Percentiles rank a stretch among this genome's conserved stretches.
These are phyloP conservation scores for Dothideomycetes sp. DNA, from an alignment of 2,329 filamentous ascomycete genomes.

Conservation along the genomic window DNA sequence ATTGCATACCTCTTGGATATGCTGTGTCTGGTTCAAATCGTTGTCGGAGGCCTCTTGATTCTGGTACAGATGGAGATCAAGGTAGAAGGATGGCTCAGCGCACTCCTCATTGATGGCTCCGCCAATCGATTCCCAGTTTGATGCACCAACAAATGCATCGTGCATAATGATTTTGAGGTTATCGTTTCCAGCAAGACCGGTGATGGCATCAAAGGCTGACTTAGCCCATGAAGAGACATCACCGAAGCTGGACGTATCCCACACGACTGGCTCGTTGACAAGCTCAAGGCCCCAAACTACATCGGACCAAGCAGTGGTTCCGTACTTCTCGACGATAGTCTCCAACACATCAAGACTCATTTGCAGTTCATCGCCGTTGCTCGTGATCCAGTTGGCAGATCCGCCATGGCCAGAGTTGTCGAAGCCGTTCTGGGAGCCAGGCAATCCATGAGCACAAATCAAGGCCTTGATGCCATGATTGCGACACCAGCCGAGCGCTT, in stretches of 20 bases:
- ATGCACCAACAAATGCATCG: conserved; percentile 42
- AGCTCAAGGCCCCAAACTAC: conserved; percentile 48
- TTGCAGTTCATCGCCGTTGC: conserved; percentile 35
- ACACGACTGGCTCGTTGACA: conserved; percentile 45
- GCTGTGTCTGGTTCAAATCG: conserved; percentile 25
- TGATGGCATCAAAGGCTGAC: conserved; percentile 35
- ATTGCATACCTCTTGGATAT: conserved; percentile 39
- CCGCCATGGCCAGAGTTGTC: conserved; percentile 47
- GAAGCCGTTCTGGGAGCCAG: conserved; percentile 48
- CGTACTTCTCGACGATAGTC: conserved; percentile 47
- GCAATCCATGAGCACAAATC: conserved; percentile 48
- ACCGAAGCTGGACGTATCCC: conserved; percentile 29
- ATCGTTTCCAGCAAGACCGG: conserved; percentile 14
- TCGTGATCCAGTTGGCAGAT: conserved; percentile 28
- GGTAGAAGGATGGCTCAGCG: conserved; percentile 39
- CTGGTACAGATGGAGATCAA: conserved; percentile 52
- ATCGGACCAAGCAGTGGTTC: conserved; percentile 39
- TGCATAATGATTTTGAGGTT: conserved; percentile 42
- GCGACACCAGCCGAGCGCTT: conserved; percentile 45
- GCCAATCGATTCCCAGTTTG: conserved; percentile 51
- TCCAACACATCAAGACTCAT: conserved; percentile 46
- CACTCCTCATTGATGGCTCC: conserved; percentile 35
- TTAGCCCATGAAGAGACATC: conserved; percentile 43
- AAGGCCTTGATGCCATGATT: conserved; percentile 42
- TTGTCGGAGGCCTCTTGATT: conserved; percentile 27